Conservation (phyloP, 257 asterid species). For the Gentiana straminea region DNA sequence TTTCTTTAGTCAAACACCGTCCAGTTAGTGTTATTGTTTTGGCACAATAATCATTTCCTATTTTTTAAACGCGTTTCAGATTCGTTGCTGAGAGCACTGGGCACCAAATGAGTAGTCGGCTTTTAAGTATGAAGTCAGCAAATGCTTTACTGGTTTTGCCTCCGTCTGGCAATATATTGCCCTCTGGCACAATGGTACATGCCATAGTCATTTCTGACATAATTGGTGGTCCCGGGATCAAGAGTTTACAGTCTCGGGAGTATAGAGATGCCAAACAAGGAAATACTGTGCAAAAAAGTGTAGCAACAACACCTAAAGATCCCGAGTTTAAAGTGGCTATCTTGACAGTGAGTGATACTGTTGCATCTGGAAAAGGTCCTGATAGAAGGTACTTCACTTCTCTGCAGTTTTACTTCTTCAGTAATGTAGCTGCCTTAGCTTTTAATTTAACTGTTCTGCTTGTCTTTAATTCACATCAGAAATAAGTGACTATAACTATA, state of each 20-base stretch:
- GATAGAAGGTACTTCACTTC: slow-evolving; percentile 6
- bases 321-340: slow-evolving; percentile 61
- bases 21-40: background rate
- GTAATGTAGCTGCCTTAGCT: too few relatives aligned
- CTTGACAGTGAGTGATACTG: slow-evolving; percentile 89
- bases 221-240: slow-evolving; percentile 30
- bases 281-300: slow-evolving; percentile 17
- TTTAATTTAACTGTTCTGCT: background rate
- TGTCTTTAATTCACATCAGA: too few relatives aligned
- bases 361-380: slow-evolving; percentile 69
- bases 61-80: slow-evolving; percentile 26
- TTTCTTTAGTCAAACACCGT: background rate
- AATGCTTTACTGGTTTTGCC: slow-evolving; percentile 81
- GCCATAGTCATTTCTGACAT: slow-evolving; percentile 66
- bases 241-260: slow-evolving; percentile 22
- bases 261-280: slow-evolving; percentile 14
- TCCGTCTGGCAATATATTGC: slow-evolving; percentile 45
- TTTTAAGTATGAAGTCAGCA: slow-evolving; percentile 89
- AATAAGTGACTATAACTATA: too few relatives aligned
- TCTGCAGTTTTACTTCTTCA: too few relatives aligned
- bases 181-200: slow-evolving; percentile 54
- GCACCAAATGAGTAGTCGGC: slow-evolving; percentile 81
- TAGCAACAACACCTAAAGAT: slow-evolving; percentile 21
- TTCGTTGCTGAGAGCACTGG: slow-evolving; percentile 96
- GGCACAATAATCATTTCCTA: background rate